phyloP scores from a whole-genome alignment of 345 rosid genomes.

The Stellera chamaejasme region DNA sequence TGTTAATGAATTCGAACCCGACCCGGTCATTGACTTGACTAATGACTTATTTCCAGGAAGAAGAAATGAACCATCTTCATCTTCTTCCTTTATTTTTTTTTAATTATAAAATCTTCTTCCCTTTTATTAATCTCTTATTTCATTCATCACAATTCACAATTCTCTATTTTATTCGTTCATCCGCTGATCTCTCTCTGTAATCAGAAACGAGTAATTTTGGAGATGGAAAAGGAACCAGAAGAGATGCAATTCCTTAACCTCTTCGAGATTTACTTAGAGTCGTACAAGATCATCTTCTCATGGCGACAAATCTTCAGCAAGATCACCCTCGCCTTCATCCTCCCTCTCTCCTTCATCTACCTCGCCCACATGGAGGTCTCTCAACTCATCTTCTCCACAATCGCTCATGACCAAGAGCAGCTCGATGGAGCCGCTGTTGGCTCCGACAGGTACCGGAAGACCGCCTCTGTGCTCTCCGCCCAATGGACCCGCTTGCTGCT shows the following conservation, averaged over 20 bases:
- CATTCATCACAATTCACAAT: too few species aligned
- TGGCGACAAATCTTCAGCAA: conserved; percentile 39
- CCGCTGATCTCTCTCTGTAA: too few species aligned
- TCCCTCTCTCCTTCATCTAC: conserved; percentile 41
- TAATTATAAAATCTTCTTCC: too few species aligned
- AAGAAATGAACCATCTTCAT: too few species aligned
- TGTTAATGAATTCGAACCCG: too few species aligned
- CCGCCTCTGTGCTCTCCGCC: conserved; percentile 11
- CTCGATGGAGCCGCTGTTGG: conserved; percentile 6
- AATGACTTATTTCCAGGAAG: too few species aligned
- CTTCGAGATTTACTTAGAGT: conserved; percentile 26
- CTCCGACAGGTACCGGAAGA: conserved; percentile 4
- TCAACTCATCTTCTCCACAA: conserved; percentile 16
- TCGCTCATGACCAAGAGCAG: conserved; percentile 7
- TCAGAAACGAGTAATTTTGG: too few species aligned
- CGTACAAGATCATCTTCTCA: conserved; percentile 32
- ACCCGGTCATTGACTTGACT: too few species aligned
- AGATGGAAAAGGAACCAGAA: conserved; percentile 44
- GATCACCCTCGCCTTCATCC: conserved; percentile 34
- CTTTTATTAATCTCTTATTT: too few species aligned
- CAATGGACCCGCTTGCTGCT: conserved; percentile 24
- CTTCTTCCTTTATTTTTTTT: too few species aligned
- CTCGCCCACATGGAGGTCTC: conserved; percentile 26
- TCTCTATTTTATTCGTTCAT: too few species aligned
- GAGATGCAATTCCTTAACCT: conserved; percentile 37